Percentiles rank a stretch among this genome's conserved stretches.
Conservation (phyloP, 306 rosid species). For the Lupinus albus region DNA sequence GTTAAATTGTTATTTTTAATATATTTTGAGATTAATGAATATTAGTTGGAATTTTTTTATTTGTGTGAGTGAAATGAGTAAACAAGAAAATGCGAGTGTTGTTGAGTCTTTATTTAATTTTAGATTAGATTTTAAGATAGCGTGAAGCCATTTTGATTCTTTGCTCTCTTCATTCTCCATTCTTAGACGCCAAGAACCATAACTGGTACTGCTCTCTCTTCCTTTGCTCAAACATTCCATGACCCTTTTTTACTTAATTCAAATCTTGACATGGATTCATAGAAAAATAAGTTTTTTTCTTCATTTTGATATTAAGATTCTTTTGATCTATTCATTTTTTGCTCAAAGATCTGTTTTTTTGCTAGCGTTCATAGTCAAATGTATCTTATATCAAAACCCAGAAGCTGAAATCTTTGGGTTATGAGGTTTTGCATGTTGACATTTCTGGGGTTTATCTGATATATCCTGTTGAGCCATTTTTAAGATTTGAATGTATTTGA, state of each 20-base stretch:
- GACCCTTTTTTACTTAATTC: constrained; percentile 9
- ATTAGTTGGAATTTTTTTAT: too few species aligned
- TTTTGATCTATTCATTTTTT: constrained; percentile 34
- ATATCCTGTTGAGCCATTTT: constrained; percentile 26
- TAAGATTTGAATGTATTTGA: constrained; percentile 44
- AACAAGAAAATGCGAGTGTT: too few species aligned
- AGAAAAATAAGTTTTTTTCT: background rate
- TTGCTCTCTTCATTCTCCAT: constrained; percentile 41
- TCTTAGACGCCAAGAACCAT: constrained; percentile 57
- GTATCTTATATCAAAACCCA: constrained; percentile 44
- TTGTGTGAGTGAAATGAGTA: too few species aligned
- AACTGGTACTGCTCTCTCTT: constrained; percentile 49
- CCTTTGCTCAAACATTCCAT: constrained; percentile 27
- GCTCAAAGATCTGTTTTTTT: constrained; percentile 44
- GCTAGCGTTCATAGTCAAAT: background rate
- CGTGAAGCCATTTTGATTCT: constrained; percentile 46
- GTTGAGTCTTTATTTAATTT: background rate
- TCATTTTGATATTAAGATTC: constrained; percentile 25
- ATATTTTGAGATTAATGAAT: too few species aligned
- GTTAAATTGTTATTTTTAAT: too few species aligned
- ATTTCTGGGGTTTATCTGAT: constrained; percentile 40
- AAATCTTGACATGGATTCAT: constrained; percentile 21
- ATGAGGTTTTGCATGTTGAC: constrained; percentile 37
- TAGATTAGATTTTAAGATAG: constrained; percentile 46
- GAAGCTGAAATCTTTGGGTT: constrained; percentile 37